Conservation (phyloP, 1,284 basidiomycete species). For the Pholiota adiposa region DNA sequence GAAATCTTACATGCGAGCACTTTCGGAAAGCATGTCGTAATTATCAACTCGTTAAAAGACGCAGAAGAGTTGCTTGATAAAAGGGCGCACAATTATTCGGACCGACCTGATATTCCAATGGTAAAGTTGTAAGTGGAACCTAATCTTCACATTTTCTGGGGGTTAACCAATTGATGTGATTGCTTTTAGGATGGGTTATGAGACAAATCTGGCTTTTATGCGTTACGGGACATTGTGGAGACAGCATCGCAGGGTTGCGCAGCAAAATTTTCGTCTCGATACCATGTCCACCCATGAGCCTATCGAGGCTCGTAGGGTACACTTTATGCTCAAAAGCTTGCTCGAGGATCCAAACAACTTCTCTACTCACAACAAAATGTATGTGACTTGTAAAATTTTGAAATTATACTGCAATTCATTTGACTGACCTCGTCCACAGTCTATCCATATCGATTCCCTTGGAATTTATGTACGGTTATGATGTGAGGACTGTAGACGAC, state of each 20-base stretch:
- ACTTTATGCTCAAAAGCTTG: constrained; percentile 27
- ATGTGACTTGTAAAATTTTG: constrained; percentile 12
- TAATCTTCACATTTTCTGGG: not conserved
- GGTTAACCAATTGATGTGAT: too few species aligned
- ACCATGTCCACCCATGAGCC: constrained; percentile 17
- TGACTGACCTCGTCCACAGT: constrained; percentile 11
- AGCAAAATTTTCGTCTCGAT: constrained; percentile 32
- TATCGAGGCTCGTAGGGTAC: constrained; percentile 25
- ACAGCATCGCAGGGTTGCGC: constrained; percentile 27
- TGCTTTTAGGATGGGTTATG: not conserved
- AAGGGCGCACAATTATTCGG: constrained; percentile 45
- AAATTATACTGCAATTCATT: not conserved
- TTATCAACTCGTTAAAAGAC: constrained; percentile 42
- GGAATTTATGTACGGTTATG: not conserved
- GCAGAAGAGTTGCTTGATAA: constrained; percentile 45
- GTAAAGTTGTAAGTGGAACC: constrained; percentile 23
- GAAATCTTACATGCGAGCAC: constrained; percentile 37
- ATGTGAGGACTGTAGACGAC: not conserved
- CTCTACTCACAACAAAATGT: constrained; percentile 29
- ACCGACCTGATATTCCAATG: constrained; percentile 35
- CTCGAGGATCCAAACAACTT: constrained; percentile 24
- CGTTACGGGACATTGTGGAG: constrained; percentile 20
- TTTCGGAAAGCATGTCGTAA: constrained; percentile 39
- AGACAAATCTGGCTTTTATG: not conserved
- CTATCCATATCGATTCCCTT: constrained; percentile 26